phyloP scores from a whole-genome alignment of 225 moss, liverwort and hornwort species.

The Straminergon stramineum region DNA sequence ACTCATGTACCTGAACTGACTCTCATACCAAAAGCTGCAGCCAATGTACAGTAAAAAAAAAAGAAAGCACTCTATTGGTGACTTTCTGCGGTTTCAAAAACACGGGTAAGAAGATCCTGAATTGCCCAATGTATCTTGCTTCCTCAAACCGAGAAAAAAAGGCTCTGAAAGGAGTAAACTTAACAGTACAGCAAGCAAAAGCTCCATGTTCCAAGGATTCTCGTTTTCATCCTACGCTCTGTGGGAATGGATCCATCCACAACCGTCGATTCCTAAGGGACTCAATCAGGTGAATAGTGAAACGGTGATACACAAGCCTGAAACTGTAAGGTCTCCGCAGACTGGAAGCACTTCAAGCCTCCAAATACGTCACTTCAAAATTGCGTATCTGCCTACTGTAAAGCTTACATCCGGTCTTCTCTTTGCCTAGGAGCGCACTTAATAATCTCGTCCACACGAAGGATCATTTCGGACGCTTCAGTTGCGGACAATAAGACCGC shows the following conservation, averaged over 20 bases:
- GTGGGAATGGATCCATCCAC: background rate
- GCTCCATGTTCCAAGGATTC: background rate
- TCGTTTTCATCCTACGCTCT: background rate
- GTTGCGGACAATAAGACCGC: slow-evolving; percentile 84
- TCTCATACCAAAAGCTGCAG: background rate
- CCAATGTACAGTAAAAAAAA: background rate
- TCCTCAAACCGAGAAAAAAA: background rate
- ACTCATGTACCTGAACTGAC: background rate
- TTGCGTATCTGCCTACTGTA: background rate
- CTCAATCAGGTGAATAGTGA: background rate
- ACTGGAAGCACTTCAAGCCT: background rate
- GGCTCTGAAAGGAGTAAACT: background rate
- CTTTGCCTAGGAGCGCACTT: slow-evolving; percentile 95
- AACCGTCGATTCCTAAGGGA: background rate
- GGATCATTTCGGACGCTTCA: slow-evolving; percentile 91
- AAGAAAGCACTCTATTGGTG: no score
- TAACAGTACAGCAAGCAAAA: background rate
- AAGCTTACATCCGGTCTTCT: slow-evolving; percentile 84
- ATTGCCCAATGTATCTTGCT: background rate
- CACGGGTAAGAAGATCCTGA: background rate
- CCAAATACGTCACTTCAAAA: background rate
- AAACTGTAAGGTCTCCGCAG: background rate
- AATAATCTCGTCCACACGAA: slow-evolving; percentile 98
- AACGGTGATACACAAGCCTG: background rate
- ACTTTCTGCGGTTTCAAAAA: background rate